Percentiles rank a stretch among this genome's conserved stretches.
Evolutionary conservation across 2,329 filamentous ascomycete genomes (phyloP).

Genomic region (Leptographium procerum): DNA sequence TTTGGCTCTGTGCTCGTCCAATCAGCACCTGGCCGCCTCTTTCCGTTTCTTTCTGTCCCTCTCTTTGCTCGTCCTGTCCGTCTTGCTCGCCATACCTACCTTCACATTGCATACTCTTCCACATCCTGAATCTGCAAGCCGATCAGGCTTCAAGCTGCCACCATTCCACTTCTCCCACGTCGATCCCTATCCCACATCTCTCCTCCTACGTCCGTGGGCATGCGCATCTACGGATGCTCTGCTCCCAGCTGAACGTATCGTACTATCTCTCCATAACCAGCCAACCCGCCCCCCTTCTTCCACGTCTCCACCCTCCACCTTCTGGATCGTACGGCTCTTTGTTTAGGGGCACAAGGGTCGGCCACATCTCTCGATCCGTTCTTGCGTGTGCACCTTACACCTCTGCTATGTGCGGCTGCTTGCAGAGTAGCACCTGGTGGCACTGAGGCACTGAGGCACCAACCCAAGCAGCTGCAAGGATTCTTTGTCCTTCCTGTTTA

Average conservation of each 20-base stretch:
- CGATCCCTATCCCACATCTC: too few species aligned
- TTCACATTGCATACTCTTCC: not conserved
- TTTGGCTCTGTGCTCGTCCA: not conserved
- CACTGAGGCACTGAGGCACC: not conserved
- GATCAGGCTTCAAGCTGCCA: not conserved
- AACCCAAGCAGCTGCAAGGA: not conserved
- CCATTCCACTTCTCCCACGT: constrained; percentile 1
- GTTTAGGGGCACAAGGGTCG: not conserved
- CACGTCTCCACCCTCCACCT: not conserved
- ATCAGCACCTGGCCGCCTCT: not conserved
- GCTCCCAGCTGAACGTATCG: not conserved
- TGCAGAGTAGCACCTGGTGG: not conserved
- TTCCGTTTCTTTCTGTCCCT: not conserved
- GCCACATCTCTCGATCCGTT: not conserved
- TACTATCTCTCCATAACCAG: not conserved
- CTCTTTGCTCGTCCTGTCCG: not conserved
- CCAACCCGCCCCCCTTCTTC: not conserved
- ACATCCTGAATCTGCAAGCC: not conserved
- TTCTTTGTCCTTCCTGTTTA: not conserved
- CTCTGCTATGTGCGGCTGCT: not conserved
- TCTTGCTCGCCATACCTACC: not conserved
- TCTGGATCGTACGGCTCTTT: not conserved
- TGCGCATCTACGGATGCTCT: not conserved
- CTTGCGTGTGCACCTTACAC: not conserved
- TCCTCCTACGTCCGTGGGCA: not conserved